Base-by-base conservation (phyloP, 805 yeast species). In the Ogataea angusta region DNA sequence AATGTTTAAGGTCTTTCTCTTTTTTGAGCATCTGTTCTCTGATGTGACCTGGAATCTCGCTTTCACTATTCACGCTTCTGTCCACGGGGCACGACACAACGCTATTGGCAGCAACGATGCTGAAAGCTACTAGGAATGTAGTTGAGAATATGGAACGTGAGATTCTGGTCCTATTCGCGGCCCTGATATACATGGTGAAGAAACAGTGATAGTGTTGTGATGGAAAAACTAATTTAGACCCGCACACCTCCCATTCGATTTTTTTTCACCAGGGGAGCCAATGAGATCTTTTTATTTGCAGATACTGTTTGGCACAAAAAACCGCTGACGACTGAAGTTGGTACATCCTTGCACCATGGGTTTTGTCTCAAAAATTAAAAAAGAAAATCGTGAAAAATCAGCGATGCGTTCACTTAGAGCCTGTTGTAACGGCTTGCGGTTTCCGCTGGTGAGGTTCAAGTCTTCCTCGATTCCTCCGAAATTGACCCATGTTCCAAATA, bases 101-200 rank as follows among this genome's bases (percentile, higher is more conserved):
- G 17, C 58, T 53, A 41, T 63, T 65, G 16, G 64, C 60, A 19
- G 58, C 42, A 21, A 64, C 69, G 29, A 65, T 38, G 10, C 83
- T 75, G 43, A 84, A 75, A 26, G 90, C 83, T 21, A 85, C 77
- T n/a, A 82, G 71, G 47, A 83, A 83, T 0, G 93, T 83, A 14
- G 88, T 78, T 17, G 82, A 76, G 62, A 84, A 84, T 44, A 84
- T 66, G 10, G 86, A 80, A 34, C 75, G 72, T 16, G 88, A 81
- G 37, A 83, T 65, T 47, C 66, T 67, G 41, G 70, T 69, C 55
- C 85, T 70, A 35, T 72, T 70, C 4, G 78, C 67, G 9, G 86
- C 85, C 62, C 69, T 77, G 45, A 78, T 67, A 53, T 67, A 75
- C 82, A 78, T 78, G 30, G 16, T 48, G 45, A 32, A 38, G 27